Conservation (phyloP, 2,329 filamentous ascomycete species). For the Fusarium irregulare region DNA sequence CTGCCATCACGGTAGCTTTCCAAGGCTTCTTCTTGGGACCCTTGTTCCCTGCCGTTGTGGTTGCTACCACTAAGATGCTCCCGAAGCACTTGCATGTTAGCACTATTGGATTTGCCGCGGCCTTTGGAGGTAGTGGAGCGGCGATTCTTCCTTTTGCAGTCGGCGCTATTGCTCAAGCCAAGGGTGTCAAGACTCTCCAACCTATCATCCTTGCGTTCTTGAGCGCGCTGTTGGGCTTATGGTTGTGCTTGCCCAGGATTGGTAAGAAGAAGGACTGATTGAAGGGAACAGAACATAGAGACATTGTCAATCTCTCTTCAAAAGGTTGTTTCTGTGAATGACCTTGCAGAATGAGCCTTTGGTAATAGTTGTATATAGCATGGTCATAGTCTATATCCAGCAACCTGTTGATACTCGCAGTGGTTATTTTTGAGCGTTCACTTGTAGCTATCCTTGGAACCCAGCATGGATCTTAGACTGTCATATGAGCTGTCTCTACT, state of each 20-base stretch:
- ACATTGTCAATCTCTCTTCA: background rate
- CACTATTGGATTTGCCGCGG: conserved; percentile 80
- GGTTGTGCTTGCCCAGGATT: conserved; percentile 59
- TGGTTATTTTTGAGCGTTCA: background rate
- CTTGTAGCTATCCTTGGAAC: background rate
- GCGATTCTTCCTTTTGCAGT: conserved; percentile 74
- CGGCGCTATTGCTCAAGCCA: conserved; percentile 70
- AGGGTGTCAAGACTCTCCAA: conserved; percentile 67
- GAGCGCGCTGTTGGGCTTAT: conserved; percentile 56
- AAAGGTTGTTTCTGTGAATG: background rate
- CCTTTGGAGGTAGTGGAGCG: conserved; percentile 79
- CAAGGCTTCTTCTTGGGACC: conserved; percentile 85
- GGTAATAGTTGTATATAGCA: background rate
- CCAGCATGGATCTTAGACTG: background rate
- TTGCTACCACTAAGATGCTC: conserved; percentile 75
- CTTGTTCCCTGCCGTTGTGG: conserved; percentile 78
- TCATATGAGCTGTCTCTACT: background rate
- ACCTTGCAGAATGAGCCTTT: background rate
- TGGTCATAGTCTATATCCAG: background rate
- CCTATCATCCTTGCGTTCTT: conserved; percentile 66
- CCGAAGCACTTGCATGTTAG: conserved; percentile 80
- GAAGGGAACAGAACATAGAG: background rate
- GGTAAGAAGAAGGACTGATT: conserved; percentile 54
- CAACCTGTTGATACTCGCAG: background rate
- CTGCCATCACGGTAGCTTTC: conserved; percentile 75